Evolutionary conservation across 495 filamentous ascomycete genomes (phyloP), one percentile per base, ranked within the genome.

Genomic region (Chaetomidium leptoderma): DNA sequence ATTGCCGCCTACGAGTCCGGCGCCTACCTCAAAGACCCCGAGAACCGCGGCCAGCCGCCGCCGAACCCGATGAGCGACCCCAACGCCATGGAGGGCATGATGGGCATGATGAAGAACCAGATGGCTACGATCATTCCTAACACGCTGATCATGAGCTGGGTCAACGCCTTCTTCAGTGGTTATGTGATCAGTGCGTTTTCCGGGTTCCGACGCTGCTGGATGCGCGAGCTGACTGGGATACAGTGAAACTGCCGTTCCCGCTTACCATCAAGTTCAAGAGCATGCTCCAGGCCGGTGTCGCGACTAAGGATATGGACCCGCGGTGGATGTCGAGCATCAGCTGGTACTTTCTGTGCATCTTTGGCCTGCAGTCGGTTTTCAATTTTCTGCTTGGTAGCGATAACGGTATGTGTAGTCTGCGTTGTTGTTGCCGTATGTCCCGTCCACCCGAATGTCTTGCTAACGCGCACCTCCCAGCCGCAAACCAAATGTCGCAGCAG

Each of bases 121-220:
- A 96, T 98, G 90, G 91, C 92, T 62, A 97, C 96, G 93, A 97
- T 98, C 81, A 90, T 98, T 39, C 95, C 93, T 45, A 95, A 98
- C 71, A 97, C 92, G 4, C 72, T 97, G 72, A 97, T 97, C 61
- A 98, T 98, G 93, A 90, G 93, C 52, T 98, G 93, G 93, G 97
- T 98, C 65, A 98, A 97, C 77, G 91, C 93, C 0, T 97, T 97
- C 71, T 98, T 98, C 66, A 91, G 88, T 40, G 93, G 93, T 21
- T 98, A 95, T 71, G 93, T 98, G 37, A 96, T 97, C 44, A 89
- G 91, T 96, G 76, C 56, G 87, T 82, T 37, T 17, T 19, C 23
- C 4, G 11, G 2, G 11, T 19, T 16, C 21, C 8, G 16, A 14
- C 1, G 29, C 14, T 0, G 11, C 1, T 10, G 11, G n/a, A 8